Conservation (phyloP, 2,329 filamentous ascomycete genomes). For the Diaporthe helianthi region DNA sequence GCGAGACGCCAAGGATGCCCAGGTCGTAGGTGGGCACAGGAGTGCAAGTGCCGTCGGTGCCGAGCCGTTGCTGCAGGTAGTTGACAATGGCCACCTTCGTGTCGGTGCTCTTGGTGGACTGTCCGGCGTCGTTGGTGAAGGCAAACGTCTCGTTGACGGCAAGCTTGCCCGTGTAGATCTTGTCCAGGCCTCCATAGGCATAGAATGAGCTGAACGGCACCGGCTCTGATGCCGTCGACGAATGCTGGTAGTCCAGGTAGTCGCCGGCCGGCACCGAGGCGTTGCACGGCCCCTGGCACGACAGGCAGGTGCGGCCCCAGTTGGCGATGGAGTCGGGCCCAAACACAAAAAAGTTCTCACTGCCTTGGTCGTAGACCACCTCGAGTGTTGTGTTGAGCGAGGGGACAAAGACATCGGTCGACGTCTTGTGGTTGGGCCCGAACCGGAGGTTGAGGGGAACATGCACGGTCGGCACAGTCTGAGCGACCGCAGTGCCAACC, state of each 20-base stretch:
- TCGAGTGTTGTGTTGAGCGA: conserved; percentile 37
- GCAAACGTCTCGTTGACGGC: conserved; percentile 39
- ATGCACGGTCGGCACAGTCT: conserved; percentile 31
- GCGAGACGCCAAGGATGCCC: conserved; percentile 43
- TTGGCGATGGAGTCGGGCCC: conserved; percentile 34
- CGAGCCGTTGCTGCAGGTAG: conserved; percentile 37
- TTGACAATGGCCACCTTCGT: conserved; percentile 41
- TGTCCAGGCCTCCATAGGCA: conserved; percentile 36
- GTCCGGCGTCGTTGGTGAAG: conserved; percentile 36
- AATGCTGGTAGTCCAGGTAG: conserved; percentile 20
- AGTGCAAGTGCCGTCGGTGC: conserved; percentile 34
- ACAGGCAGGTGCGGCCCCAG: conserved; percentile 31
- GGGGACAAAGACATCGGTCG: conserved; percentile 37
- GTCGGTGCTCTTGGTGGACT: conserved; percentile 35
- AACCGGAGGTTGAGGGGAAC: conserved; percentile 27
- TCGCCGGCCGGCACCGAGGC: conserved; percentile 19
- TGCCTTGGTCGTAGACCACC: conserved; percentile 39
- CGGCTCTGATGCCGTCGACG: conserved; percentile 30
- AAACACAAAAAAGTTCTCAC: conserved; percentile 39
- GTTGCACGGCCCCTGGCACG: conserved; percentile 33
- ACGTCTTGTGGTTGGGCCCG: conserved; percentile 35
- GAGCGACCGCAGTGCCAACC: conserved; percentile 4
- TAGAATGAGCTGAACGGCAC: conserved; percentile 28
- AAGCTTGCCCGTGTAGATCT: conserved; percentile 34
- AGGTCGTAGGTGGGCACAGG: conserved; percentile 39